phyloP scores from a whole-genome alignment of 176 grass and related monocot genomes.

The Zoysia japonica region DNA sequence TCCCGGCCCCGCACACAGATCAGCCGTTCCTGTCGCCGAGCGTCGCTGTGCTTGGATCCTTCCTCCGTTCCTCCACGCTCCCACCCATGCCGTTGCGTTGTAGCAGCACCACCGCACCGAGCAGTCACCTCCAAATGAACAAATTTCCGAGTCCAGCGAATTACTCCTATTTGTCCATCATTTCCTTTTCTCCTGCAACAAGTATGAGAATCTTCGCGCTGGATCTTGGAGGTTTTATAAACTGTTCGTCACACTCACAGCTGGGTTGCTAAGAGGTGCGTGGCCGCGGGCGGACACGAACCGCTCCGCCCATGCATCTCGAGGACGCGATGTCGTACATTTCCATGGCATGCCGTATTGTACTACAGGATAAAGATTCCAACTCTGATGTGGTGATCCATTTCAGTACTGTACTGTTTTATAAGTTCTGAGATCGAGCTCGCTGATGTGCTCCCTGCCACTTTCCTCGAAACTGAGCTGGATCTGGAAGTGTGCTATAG shows the following conservation, averaged over 20 bases:
- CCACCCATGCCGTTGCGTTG: constrained; percentile 15
- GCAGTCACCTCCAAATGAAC: background rate
- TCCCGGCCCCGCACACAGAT: constrained; percentile 35
- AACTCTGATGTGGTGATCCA: constrained; percentile 16
- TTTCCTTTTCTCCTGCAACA: background rate
- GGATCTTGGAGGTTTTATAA: background rate
- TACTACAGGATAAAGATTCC: constrained; percentile 23
- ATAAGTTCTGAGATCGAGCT: background rate
- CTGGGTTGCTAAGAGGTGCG: constrained; percentile 37
- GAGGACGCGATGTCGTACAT: constrained; percentile 15
- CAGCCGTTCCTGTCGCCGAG: constrained; percentile 27
- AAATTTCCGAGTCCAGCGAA: background rate
- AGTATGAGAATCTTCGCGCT: background rate
- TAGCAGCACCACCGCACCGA: background rate
- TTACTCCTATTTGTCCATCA: background rate
- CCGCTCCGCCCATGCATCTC: constrained; percentile 27
- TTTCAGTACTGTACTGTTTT: background rate
- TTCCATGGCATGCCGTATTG: constrained; percentile 30
- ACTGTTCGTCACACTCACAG: constrained; percentile 9
- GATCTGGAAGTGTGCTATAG: background rate
- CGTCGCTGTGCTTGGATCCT: background rate
- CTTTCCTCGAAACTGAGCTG: constrained; percentile 38
- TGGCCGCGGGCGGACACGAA: constrained; percentile 22
- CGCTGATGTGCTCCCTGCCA: constrained; percentile 4
- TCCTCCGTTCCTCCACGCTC: constrained; percentile 19